These are phyloP conservation scores for Suillus lakei DNA, from an alignment of 768 basidiomycete species.

Conservation along the genomic window DNA sequence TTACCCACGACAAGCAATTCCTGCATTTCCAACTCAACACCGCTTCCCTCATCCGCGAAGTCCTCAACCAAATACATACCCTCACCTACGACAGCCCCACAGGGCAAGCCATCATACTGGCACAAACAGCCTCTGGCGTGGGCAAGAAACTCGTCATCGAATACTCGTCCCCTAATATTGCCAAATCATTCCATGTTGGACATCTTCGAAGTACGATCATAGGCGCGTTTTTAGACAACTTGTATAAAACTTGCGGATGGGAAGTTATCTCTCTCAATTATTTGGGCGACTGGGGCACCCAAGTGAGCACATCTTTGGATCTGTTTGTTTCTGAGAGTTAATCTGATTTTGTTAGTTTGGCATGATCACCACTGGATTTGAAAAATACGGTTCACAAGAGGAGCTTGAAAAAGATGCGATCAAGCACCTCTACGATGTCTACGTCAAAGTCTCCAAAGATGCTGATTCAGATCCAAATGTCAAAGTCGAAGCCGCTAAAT, in stretches of 20 bases:
- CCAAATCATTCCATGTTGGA: conserved; percentile 97
- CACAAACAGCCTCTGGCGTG: conserved; percentile 70
- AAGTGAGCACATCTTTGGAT: conserved; percentile 54
- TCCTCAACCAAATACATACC: conserved; percentile 76
- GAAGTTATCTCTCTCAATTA: conserved; percentile 92
- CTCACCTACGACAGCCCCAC: conserved; percentile 67
- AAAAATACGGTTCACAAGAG: conserved; percentile 88
- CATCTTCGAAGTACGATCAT: conserved; percentile 98
- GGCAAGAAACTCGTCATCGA: conserved; percentile 90
- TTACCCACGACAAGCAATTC: conserved; percentile 77
- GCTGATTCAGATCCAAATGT: conserved; percentile 73
- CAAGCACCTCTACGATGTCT: conserved; percentile 92
- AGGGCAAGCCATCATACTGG: conserved; percentile 77
- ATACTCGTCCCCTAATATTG: conserved; percentile 97
- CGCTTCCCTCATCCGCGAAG: conserved; percentile 61
- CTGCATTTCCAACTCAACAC: conserved; percentile 81
- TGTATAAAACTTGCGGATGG: conserved; percentile 94
- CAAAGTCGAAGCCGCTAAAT: conserved; percentile 76
- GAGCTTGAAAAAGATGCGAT: conserved; percentile 88
- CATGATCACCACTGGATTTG: conserved; percentile 87
- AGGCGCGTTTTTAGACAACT: conserved; percentile 89
- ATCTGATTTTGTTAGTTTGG: conserved; percentile 60
- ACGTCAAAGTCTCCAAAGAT: conserved; percentile 92
- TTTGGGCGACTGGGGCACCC: conserved; percentile 98
- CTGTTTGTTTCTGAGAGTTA: not conserved